These are phyloP conservation scores for Actinomortierella ambigua DNA, from an alignment of 371 early-diverging fungal species.

Conservation along the genomic window DNA sequence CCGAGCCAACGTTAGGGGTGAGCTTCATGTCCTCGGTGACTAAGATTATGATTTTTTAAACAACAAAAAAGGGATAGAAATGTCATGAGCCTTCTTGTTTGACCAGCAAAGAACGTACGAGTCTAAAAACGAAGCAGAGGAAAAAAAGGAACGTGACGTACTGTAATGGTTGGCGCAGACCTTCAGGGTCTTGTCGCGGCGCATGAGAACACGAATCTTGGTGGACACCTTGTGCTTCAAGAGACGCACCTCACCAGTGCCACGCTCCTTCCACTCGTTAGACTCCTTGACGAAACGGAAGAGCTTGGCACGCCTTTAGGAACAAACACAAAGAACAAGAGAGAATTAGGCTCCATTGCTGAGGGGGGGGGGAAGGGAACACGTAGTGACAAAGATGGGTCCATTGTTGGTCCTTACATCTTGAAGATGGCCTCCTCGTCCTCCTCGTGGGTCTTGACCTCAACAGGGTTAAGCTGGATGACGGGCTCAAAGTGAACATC, in stretches of 20 bases:
- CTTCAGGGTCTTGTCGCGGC: conserved; percentile 97
- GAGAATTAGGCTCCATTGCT: not conserved
- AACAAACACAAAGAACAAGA: not conserved
- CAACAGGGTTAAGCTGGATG: conserved; percentile 90
- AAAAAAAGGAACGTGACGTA: conserved; percentile 30
- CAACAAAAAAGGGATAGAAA: not conserved
- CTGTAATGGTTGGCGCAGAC: conserved; percentile 97
- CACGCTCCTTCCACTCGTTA: conserved; percentile 98
- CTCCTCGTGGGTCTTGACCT: conserved; percentile 95
- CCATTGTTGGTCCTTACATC: conserved; percentile 68
- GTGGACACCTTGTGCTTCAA: conserved; percentile 87
- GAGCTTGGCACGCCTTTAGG: conserved; percentile 92
- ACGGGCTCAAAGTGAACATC: conserved; percentile 98
- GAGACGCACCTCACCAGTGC: conserved; percentile 95
- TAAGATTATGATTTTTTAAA: conserved; percentile 17
- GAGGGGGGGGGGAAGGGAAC: not conserved
- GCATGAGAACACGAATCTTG: conserved; percentile 95
- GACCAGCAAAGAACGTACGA: not conserved
- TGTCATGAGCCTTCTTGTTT: not conserved
- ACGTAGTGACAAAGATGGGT: conserved; percentile 1
- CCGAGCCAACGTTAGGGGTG: conserved; percentile 93
- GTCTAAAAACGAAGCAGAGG: not conserved
- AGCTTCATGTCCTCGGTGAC: conserved; percentile 89
- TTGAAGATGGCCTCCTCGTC: conserved; percentile 93
- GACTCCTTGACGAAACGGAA: conserved; percentile 91